Percentiles rank a stretch among this genome's conserved stretches.
Conservation (phyloP, 2,329 filamentous ascomycete species). For the Neonectria faginata region DNA sequence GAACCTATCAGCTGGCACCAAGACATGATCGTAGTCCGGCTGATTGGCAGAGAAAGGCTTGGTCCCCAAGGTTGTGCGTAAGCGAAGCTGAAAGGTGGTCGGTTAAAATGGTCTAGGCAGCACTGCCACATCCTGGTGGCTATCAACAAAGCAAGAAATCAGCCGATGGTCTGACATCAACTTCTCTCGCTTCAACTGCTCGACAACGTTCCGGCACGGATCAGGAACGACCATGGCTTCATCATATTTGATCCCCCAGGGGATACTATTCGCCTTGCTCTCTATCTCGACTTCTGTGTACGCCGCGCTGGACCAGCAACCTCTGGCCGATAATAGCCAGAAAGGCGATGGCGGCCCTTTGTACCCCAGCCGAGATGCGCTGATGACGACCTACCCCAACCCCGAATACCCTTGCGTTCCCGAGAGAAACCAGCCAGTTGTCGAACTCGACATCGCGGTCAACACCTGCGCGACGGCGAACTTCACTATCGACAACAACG, state of each 20-base stretch:
- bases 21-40: neutral
- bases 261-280: neutral
- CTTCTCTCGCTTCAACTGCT: neutral
- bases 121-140: neutral
- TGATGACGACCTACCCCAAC: slow-evolving; percentile 15
- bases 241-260: neutral
- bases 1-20: neutral
- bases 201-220: neutral
- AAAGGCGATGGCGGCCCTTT: too few species aligned
- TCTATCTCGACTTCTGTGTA: neutral
- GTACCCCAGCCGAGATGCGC: slow-evolving; percentile 8
- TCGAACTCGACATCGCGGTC: slow-evolving; percentile 18
- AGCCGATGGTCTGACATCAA: neutral
- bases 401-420: slow-evolving; percentile 11
- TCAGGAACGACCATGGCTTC: neutral
- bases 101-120: neutral
- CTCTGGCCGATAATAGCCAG: neutral
- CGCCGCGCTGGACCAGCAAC: slow-evolving; percentile 1
- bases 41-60: neutral
- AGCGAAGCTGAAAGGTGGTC: neutral
- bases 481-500: slow-evolving; percentile 28
- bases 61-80: neutral
- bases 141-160: neutral
- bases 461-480: slow-evolving; percentile 27
- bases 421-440: neutral